Percentiles rank a stretch among this genome's conserved stretches.
Conservation (phyloP, 2,329 filamentous ascomycete species). For the Ophiosphaerella narmari region DNA sequence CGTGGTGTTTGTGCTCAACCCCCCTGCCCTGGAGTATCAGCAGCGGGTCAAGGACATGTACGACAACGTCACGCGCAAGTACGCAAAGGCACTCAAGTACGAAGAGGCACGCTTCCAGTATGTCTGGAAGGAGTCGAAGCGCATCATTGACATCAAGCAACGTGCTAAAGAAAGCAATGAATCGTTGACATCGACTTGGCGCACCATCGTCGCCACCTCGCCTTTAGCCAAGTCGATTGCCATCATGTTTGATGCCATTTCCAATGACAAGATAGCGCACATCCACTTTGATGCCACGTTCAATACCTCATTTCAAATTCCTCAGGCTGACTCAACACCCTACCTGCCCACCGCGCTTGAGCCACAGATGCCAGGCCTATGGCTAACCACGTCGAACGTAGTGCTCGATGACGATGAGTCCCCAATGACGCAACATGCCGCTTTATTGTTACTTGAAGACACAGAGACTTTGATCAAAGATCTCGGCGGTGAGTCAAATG, state of each 20-base stretch:
- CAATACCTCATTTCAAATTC: constrained; percentile 67
- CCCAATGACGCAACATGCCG: constrained; percentile 82
- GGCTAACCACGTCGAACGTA: constrained; percentile 85
- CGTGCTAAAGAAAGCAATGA: constrained; percentile 72
- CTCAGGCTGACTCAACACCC: constrained; percentile 67
- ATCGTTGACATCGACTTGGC: constrained; percentile 71
- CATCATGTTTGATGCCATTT: constrained; percentile 80
- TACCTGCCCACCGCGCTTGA: constrained; percentile 73
- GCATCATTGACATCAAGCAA: constrained; percentile 79
- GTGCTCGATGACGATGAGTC: constrained; percentile 71
- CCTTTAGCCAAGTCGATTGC: constrained; percentile 82
- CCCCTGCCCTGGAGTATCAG: constrained; percentile 76
- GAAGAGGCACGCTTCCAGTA: constrained; percentile 90
- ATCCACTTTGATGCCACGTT: constrained; percentile 71
- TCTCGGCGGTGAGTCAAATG: constrained; percentile 71
- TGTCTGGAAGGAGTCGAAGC: constrained; percentile 87
- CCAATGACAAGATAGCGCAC: constrained; percentile 83
- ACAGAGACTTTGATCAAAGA: constrained; percentile 77
- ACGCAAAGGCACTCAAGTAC: constrained; percentile 90
- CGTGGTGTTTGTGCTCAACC: constrained; percentile 87
- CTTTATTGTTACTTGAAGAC: constrained; percentile 81
- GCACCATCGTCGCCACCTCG: constrained; percentile 70
- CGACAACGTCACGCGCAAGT: constrained; percentile 85
- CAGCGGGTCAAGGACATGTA: constrained; percentile 78
- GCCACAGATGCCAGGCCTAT: constrained; percentile 73